A percentile compares a stretch with the other conserved stretches of the same genome.
Evolutionary conservation across 352 stramenopile genomes (phyloP).

Genomic region (Globisporangium radiosum): DNA sequence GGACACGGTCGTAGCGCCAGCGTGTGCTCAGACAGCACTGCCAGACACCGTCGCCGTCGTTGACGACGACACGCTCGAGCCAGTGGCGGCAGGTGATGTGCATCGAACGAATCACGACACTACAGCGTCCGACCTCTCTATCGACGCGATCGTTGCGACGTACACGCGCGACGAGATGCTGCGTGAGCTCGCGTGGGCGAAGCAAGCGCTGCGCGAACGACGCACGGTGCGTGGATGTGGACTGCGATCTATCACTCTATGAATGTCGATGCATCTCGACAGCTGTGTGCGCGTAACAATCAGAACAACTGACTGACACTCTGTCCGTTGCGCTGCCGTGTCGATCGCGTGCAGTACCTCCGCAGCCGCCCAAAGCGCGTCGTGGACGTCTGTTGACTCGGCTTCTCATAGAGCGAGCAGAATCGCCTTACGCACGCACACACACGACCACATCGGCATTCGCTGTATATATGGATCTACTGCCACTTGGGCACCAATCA

Average conservation of each 20-base stretch:
- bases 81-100: background rate
- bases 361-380: conserved; percentile 17
- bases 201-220: conserved; percentile 35
- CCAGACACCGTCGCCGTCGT: background rate
- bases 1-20: too few relatives aligned
- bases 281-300: background rate
- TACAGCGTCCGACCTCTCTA: background rate
- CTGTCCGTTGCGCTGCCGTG: background rate
- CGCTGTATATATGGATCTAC: too few relatives aligned
- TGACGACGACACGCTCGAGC: too few relatives aligned
- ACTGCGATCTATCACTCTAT: too few relatives aligned
- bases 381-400: conserved; percentile 8
- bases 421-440: background rate
- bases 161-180: conserved; percentile 43
- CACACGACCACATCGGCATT: background rate
- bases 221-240: conserved; percentile 23
- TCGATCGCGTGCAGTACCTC: conserved; percentile 21
- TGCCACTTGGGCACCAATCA: too few relatives aligned
- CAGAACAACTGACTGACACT: background rate
- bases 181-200: conserved; percentile 47
- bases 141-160: conserved; percentile 38
- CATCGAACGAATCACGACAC: background rate
- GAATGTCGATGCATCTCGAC: conserved; percentile 1
- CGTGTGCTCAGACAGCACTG: too few relatives aligned
- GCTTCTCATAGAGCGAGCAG: background rate